Evolutionary conservation across 2,329 filamentous ascomycete species (phyloP).

Genomic region (Arthrinium puccinioides): DNA sequence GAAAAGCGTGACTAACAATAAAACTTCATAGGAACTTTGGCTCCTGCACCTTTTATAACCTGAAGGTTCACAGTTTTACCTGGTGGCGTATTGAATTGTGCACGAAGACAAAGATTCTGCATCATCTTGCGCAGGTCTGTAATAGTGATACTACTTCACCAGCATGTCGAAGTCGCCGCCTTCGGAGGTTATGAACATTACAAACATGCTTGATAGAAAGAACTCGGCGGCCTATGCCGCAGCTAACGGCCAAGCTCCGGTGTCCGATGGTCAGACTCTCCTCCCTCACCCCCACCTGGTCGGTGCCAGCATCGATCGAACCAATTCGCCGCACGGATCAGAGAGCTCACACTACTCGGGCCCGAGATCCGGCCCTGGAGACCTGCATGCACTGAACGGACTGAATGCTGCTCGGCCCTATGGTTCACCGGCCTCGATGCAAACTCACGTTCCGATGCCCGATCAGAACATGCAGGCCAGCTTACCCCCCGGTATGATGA

Average conservation of each 20-base stretch:
- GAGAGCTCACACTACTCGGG: constrained; percentile 51
- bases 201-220: constrained; percentile 22
- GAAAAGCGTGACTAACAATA: too few relatives aligned
- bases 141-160: too few relatives aligned
- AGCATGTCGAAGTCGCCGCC: constrained; percentile 23
- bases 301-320: constrained; percentile 38
- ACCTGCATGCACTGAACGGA: constrained; percentile 27
- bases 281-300: constrained; percentile 20
- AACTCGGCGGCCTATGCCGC: constrained; percentile 18
- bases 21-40: too few relatives aligned
- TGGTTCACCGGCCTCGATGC: constrained; percentile 47
- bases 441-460: constrained; percentile 38
- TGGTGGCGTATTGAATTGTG: too few relatives aligned
- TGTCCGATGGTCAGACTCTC: constrained; percentile 12
- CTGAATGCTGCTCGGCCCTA: constrained; percentile 37
- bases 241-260: constrained; percentile 9
- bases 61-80: too few relatives aligned
- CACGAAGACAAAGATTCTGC: too few relatives aligned
- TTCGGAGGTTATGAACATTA: constrained; percentile 25
- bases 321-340: constrained; percentile 51
- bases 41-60: too few relatives aligned
- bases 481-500: constrained; percentile 28
- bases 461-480: constrained; percentile 28
- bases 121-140: too few relatives aligned
- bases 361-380: constrained; percentile 21